A percentile compares a stretch with the other conserved stretches of the same genome.
These are phyloP conservation scores for Neurospora discreta DNA, from an alignment of 495 filamentous ascomycete genomes.

Conservation along the genomic window DNA sequence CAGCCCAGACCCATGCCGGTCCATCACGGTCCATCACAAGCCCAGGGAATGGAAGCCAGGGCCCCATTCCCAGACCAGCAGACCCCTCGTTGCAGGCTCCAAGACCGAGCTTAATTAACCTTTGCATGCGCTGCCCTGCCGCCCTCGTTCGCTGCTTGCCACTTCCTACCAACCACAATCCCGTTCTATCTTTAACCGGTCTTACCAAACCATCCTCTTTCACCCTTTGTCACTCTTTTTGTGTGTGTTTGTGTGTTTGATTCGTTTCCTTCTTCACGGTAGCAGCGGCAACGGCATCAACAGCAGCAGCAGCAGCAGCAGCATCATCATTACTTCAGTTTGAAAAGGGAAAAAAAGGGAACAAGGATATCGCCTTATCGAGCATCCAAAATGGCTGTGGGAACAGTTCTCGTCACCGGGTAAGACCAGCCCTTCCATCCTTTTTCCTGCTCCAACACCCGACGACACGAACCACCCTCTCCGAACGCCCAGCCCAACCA, in stretches of 20 bases:
- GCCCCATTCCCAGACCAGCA: neutral
- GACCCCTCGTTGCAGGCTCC: neutral
- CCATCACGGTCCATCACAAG: neutral
- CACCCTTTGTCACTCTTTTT: neutral
- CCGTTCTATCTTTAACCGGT: neutral
- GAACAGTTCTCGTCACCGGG: constrained; percentile 87
- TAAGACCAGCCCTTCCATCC: constrained; percentile 33
- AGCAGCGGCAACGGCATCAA: neutral
- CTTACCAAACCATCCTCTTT: neutral
- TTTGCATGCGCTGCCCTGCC: neutral
- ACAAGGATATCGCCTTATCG: neutral
- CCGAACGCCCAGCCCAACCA: neutral
- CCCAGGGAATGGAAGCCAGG: neutral
- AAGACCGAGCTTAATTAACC: neutral
- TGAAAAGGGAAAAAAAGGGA: neutral
- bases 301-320: neutral
- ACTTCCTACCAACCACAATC: neutral
- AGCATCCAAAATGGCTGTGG: constrained; percentile 54
- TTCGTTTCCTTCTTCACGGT: neutral
- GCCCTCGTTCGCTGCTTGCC: neutral
- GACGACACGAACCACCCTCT: constrained; percentile 3
- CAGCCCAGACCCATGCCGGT: neutral
- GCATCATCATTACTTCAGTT: neutral
- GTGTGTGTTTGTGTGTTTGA: neutral
- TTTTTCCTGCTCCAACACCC: constrained; percentile 1